A percentile compares a stretch with the other conserved stretches of the same genome.
Conservation (phyloP, 1,284 basidiomycete species). For the Pisolithus thermaeus region DNA sequence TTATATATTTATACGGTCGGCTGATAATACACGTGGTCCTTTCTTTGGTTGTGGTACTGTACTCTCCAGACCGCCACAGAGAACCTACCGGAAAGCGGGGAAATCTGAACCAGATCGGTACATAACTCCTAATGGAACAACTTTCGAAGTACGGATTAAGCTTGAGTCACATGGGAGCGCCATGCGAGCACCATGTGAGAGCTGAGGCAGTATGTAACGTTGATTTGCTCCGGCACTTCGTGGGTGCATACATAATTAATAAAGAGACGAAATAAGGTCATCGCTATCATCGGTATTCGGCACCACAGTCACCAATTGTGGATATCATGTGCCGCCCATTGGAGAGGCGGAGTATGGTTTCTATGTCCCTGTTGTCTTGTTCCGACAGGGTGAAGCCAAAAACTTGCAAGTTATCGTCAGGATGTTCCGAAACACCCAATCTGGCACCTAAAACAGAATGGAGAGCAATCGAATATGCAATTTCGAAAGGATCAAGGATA, state of each 20-base stretch:
- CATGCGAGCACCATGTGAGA: background rate
- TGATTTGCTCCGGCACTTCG: too few relatives aligned
- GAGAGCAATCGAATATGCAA: conserved; percentile 3
- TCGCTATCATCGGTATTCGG: conserved; percentile 66
- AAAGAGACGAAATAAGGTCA: background rate
- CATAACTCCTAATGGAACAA: background rate
- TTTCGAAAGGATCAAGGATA: conserved; percentile 1
- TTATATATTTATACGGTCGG: conserved; percentile 4
- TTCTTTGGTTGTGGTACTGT: background rate
- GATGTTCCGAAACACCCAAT: conserved; percentile 71
- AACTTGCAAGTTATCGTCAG: conserved; percentile 59
- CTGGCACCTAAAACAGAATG: conserved; percentile 48
- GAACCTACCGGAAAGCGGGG: too few relatives aligned
- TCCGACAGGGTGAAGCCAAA: conserved; percentile 53
- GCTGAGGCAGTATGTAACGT: too few relatives aligned
- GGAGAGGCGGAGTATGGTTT: conserved; percentile 53
- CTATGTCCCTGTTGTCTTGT: conserved; percentile 55
- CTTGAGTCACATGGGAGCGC: background rate
- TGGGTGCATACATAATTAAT: too few relatives aligned
- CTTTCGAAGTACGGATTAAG: background rate
- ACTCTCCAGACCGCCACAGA: too few relatives aligned
- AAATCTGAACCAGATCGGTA: background rate
- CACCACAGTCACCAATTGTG: conserved; percentile 74
- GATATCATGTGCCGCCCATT: conserved; percentile 57
- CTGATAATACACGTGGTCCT: conserved; percentile 1